Percentiles rank a stretch among this genome's conserved stretches.
phyloP scores from a whole-genome alignment of 2,329 filamentous ascomycete genomes.

The Pseudogymnoascus sp. region DNA sequence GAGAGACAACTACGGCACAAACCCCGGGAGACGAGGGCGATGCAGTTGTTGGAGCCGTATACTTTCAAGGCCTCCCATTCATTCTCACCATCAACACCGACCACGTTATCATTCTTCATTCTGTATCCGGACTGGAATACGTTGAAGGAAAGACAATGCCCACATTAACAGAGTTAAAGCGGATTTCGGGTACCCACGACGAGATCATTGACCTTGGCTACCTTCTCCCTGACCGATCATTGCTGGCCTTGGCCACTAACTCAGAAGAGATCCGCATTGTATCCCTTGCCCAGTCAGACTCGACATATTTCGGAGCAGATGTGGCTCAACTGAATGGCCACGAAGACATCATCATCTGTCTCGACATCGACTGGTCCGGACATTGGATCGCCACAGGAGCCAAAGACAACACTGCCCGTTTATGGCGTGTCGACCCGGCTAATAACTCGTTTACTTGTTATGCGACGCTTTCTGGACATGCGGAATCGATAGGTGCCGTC shows the following conservation, averaged over 20 bases:
- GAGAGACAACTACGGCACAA: constrained; percentile 73
- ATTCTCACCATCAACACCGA: constrained; percentile 81
- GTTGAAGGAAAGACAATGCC: constrained; percentile 29
- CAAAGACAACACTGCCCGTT: constrained; percentile 88
- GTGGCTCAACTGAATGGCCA: constrained; percentile 81
- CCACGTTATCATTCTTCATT: constrained; percentile 76
- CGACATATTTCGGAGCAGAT: constrained; percentile 77
- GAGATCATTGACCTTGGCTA: constrained; percentile 95
- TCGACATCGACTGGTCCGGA: constrained; percentile 94
- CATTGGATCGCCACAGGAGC: constrained; percentile 94
- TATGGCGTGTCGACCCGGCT: constrained; percentile 79
- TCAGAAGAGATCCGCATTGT: constrained; percentile 87
- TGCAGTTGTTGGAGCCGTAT: constrained; percentile 64
- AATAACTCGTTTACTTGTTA: constrained; percentile 71
- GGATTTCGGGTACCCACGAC: constrained; percentile 93
- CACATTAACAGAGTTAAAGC: constrained; percentile 45
- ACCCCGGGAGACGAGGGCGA: constrained; percentile 50
- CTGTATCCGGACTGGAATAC: constrained; percentile 37
- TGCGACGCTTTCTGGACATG: constrained; percentile 79
- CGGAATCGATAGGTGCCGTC: constrained; percentile 87
- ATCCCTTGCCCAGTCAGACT: constrained; percentile 45
- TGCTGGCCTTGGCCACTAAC: constrained; percentile 88
- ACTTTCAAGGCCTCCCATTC: constrained; percentile 56
- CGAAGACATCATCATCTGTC: constrained; percentile 88
- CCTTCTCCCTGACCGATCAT: constrained; percentile 67